Conservation (phyloP, 2,329 filamentous ascomycete genomes). For the Cercospora beticola region DNA sequence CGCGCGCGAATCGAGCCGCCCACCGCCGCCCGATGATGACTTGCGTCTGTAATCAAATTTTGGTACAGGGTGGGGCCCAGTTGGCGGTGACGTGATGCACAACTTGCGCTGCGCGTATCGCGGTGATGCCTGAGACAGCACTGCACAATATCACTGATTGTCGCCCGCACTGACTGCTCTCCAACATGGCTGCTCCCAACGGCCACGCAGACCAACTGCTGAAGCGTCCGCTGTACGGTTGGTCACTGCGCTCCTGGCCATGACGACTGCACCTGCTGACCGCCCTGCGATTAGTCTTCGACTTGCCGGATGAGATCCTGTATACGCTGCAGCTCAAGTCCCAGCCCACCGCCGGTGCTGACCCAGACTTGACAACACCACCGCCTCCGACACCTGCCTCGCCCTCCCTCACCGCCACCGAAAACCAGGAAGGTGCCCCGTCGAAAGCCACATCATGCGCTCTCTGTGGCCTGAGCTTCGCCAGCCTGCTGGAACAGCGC, state of each 20-base stretch:
- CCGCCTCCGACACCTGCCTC: slow-evolving; percentile 7
- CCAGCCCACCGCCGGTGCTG: slow-evolving; percentile 40
- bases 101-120: background rate
- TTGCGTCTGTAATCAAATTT: background rate
- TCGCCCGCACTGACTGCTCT: background rate
- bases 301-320: slow-evolving; percentile 74
- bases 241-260: slow-evolving; percentile 16
- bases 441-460: slow-evolving; percentile 72
- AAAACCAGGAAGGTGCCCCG: slow-evolving; percentile 46
- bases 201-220: slow-evolving; percentile 38
- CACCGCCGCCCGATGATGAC: background rate
- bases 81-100: background rate
- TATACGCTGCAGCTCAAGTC: slow-evolving; percentile 63
- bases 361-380: slow-evolving; percentile 32
- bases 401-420: slow-evolving; percentile 9
- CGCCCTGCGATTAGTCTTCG: slow-evolving; percentile 62
- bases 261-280: slow-evolving; percentile 1
- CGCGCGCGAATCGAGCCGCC: background rate
- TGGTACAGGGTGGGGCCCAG: background rate
- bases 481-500: slow-evolving; percentile 74
- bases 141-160: background rate
- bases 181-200: slow-evolving; percentile 30
- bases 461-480: slow-evolving; percentile 72
- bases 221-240: slow-evolving; percentile 53
- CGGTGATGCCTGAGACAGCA: background rate